Conservation (phyloP, 148 eudicot species). For the Chenopodium album region DNA sequence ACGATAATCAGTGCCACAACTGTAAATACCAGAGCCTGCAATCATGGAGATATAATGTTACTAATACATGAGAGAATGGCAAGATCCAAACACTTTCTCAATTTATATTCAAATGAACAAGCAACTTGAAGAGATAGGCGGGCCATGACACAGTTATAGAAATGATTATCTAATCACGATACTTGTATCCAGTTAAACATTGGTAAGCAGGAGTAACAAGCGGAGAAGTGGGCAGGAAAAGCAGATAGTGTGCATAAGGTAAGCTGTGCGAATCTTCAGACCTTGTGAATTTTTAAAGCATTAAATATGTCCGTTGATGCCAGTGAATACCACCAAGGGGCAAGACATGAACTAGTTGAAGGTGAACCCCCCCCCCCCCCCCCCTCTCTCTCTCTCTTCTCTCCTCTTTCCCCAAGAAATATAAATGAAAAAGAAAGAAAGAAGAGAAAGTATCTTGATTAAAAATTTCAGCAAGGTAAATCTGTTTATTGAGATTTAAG, state of each 20-base stretch:
- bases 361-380: not conserved
- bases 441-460: not conserved
- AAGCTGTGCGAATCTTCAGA: no score
- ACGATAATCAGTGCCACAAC: constrained; percentile 35
- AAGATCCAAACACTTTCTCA: not conserved
- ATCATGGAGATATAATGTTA: not conserved
- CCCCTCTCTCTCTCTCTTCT: no score
- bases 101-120: not conserved
- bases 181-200: no score
- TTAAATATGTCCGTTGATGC: not conserved
- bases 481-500: not conserved
- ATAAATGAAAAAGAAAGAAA: not conserved
- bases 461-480: not conserved
- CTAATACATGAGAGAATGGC: not conserved
- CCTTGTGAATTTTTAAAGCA: not conserved
- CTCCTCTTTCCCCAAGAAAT: no score
- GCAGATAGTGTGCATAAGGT: no score
- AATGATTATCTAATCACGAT: not conserved
- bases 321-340: not conserved
- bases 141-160: not conserved
- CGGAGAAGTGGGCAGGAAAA: no score
- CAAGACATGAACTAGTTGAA: not conserved
- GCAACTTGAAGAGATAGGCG: not conserved
- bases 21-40: constrained; percentile 56
- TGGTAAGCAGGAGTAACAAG: not conserved